These are phyloP conservation scores for Sordariomycetes sp. DNA, from an alignment of 2,329 filamentous ascomycete genomes.

Conservation along the genomic window DNA sequence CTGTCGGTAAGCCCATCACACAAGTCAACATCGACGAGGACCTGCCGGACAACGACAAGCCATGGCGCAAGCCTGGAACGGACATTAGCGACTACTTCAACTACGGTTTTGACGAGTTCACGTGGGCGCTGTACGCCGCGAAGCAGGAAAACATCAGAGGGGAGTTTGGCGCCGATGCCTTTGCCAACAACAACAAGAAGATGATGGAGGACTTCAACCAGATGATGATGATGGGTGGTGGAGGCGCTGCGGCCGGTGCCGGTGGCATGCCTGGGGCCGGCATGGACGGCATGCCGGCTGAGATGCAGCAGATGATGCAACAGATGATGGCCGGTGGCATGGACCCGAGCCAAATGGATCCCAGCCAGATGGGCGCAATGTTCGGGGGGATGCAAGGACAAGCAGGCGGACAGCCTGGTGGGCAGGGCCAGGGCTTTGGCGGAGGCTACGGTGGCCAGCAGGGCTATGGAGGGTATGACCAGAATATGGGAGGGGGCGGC, in stretches of 20 bases:
- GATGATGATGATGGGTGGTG: constrained; percentile 57
- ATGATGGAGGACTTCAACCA: constrained; percentile 62
- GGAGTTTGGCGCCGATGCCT: constrained; percentile 61
- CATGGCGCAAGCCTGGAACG: constrained; percentile 89
- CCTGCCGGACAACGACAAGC: constrained; percentile 75
- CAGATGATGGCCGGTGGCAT: constrained; percentile 59
- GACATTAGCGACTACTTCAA: constrained; percentile 98
- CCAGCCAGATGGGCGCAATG: constrained; percentile 48
- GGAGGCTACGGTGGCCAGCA: constrained; percentile 43
- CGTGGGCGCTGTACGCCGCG: constrained; percentile 87
- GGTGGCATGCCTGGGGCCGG: constrained; percentile 11
- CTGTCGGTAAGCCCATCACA: constrained; percentile 72
- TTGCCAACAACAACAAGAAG: constrained; percentile 64
- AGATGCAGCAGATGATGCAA: constrained; percentile 63
- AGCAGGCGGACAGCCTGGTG: constrained; percentile 17
- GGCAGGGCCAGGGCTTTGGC: constrained; percentile 42
- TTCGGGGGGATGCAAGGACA: constrained; percentile 45
- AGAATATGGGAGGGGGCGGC: constrained; percentile 32
- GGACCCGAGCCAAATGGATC: constrained; percentile 59
- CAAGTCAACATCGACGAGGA: constrained; percentile 68
- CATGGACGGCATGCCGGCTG: constrained; percentile 55
- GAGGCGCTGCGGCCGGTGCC: constrained; percentile 24
- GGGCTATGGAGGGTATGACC: constrained; percentile 41
- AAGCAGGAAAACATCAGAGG: constrained; percentile 75
- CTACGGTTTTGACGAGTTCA: constrained; percentile 98